These are phyloP conservation scores for Scalesia atractyloides DNA, from an alignment of 129 eudicot genomes.

Conservation along the genomic window DNA sequence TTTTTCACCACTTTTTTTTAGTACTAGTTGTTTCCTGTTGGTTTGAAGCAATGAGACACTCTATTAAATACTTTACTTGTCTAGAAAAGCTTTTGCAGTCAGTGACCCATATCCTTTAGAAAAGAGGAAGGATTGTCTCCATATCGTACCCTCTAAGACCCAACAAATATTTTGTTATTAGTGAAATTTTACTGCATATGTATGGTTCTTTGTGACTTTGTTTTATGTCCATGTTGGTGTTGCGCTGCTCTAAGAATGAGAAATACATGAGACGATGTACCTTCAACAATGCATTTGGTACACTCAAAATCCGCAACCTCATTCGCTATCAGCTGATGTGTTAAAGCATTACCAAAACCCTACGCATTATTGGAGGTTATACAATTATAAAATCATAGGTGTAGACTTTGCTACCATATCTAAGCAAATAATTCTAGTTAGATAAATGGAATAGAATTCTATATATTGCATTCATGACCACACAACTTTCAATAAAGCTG, in stretches of 20 bases:
- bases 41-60: no score
- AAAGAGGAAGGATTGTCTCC: no score
- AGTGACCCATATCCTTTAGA: no score
- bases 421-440: neutral
- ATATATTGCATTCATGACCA: constrained; percentile 7
- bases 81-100: no score
- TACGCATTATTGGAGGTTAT: neutral
- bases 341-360: constrained; percentile 4
- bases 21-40: no score
- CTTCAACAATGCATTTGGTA: neutral
- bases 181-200: no score
- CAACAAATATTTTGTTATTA: no score
- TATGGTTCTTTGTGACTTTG: no score
- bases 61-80: no score
- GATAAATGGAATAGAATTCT: constrained; percentile 12
- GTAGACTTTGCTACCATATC: neutral
- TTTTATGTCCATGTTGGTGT: no score
- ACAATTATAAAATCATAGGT: constrained; percentile 4
- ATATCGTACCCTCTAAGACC: no score
- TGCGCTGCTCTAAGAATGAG: neutral
- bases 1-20: no score
- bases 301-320: neutral
- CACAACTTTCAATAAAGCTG: constrained; percentile 9
- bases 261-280: neutral
- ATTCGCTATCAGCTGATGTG: neutral